Conservation (phyloP, 75 land plant species). For the Larix kaempferi region DNA sequence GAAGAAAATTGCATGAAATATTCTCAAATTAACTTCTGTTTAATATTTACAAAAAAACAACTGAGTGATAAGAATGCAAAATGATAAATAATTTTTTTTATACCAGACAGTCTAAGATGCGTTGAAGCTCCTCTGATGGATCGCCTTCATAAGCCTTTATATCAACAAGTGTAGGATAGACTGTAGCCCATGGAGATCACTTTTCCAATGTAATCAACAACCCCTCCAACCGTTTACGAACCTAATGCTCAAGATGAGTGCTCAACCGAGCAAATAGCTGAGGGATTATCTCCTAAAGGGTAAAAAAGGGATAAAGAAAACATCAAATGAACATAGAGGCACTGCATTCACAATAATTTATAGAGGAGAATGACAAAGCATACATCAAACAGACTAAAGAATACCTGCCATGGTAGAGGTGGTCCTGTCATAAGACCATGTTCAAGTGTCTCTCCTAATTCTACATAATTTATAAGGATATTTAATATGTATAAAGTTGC, state of each 20-base stretch:
- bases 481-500: constrained; percentile 78
- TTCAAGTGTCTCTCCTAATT: constrained; percentile 75
- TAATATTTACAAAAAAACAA: background rate
- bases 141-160: constrained; percentile 71
- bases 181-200: constrained; percentile 91
- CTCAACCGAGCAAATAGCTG: constrained; percentile 95
- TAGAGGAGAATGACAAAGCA: background rate
- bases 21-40: background rate
- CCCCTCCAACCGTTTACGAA: constrained; percentile 77
- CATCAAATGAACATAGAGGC: background rate
- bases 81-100: background rate
- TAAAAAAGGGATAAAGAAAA: constrained; percentile 8
- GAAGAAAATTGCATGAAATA: no score
- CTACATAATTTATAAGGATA: constrained; percentile 85
- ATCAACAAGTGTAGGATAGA: constrained; percentile 93
- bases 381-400: background rate
- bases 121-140: constrained; percentile 85
- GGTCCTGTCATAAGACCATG: constrained; percentile 66
- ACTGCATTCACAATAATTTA: background rate
- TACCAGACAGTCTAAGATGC: constrained; percentile 82
- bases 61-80: constrained; percentile 8
- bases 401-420: constrained; percentile 91
- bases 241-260: constrained; percentile 79
- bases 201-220: constrained; percentile 78
- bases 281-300: constrained; percentile 77